These are phyloP conservation scores for Posidonia oceanica DNA, from an alignment of 116 monocot species.

Conservation along the genomic window DNA sequence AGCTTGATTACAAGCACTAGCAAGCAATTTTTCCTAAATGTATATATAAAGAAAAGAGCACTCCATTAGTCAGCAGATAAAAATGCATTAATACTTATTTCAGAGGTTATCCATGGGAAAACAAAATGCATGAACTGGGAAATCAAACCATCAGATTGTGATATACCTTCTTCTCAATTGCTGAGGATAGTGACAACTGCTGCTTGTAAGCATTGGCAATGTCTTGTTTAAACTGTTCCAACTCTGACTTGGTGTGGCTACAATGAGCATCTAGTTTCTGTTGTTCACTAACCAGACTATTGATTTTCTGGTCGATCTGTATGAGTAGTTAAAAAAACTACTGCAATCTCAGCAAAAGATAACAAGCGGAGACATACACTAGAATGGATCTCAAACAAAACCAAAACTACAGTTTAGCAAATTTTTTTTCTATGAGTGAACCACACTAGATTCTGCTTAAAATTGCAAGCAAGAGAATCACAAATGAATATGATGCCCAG, in stretches of 20 bases:
- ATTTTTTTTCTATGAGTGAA: too few relatives aligned
- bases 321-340: slow-evolving; percentile 37
- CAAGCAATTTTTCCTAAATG: slow-evolving; percentile 8
- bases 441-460: too few relatives aligned
- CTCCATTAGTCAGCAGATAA: neutral
- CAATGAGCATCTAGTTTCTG: slow-evolving; percentile 79
- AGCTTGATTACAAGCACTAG: slow-evolving; percentile 53
- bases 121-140: neutral
- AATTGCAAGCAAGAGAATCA: too few relatives aligned
- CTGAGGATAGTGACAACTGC: slow-evolving; percentile 52
- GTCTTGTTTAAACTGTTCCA: slow-evolving; percentile 79
- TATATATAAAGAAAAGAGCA: neutral
- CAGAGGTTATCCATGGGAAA: neutral
- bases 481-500: too few relatives aligned
- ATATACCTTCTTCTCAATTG: slow-evolving; percentile 79
- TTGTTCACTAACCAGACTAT: slow-evolving; percentile 58
- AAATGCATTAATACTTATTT: neutral
- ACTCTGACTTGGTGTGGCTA: slow-evolving; percentile 61
- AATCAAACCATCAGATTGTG: neutral
- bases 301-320: slow-evolving; percentile 94
- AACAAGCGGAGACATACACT: too few relatives aligned
- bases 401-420: too few relatives aligned
- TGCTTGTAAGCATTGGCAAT: slow-evolving; percentile 68
- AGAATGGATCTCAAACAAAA: too few relatives aligned
- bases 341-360: neutral